These are phyloP conservation scores for Amanita rubescens DNA, from an alignment of 768 basidiomycete genomes.

Conservation along the genomic window DNA sequence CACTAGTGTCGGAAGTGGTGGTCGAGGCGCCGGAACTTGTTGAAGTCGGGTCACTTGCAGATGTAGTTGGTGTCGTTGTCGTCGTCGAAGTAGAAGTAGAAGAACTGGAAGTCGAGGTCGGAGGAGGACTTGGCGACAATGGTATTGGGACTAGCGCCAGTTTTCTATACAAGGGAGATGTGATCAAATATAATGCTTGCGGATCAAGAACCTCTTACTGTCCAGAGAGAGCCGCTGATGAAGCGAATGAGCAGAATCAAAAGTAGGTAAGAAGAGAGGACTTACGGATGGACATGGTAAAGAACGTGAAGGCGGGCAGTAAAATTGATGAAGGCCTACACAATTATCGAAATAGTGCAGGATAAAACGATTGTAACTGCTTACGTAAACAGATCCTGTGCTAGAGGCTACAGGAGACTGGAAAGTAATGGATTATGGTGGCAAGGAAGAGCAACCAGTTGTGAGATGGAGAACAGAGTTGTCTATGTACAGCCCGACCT, in stretches of 20 bases:
- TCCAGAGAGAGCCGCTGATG: background rate
- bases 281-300: background rate
- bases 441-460: background rate
- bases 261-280: background rate
- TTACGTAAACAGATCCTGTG: background rate
- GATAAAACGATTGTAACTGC: background rate
- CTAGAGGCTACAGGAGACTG: background rate
- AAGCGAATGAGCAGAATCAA: background rate
- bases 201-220: no score
- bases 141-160: slow-evolving; percentile 6
- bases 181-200: background rate
- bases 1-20: background rate
- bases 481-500: background rate
- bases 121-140: slow-evolving; percentile 1
- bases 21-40: slow-evolving; percentile 8
- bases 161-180: slow-evolving; percentile 2
- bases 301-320: background rate
- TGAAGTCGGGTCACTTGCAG: slow-evolving; percentile 1
- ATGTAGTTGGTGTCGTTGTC: slow-evolving; percentile 5
- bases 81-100: slow-evolving; percentile 6
- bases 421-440: no score
- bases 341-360: no score
- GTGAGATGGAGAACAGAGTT: background rate
- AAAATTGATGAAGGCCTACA: background rate
- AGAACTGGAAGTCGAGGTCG: background rate